phyloP scores from a whole-genome alignment of 331 rosid genomes.

The Spiraea crenata region DNA sequence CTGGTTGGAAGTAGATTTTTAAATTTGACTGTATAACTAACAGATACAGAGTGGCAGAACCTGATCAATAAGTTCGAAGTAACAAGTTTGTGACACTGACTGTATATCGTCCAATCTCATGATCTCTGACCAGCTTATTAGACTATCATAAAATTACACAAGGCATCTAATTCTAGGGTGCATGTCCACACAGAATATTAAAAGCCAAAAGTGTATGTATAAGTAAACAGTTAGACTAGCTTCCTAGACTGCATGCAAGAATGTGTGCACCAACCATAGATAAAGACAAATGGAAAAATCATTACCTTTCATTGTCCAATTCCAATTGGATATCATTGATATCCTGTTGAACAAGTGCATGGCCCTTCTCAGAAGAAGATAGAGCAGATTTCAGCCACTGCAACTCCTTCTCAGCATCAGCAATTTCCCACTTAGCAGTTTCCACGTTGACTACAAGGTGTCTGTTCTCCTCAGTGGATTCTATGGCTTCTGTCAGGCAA shows the following conservation, averaged over 20 bases:
- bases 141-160: not conserved
- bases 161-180: not conserved
- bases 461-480: constrained; percentile 62
- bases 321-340: constrained; percentile 51
- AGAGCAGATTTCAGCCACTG: constrained; percentile 70
- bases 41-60: not conserved
- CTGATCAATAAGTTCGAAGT: not conserved
- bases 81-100: not conserved
- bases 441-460: constrained; percentile 62
- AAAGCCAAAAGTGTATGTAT: not conserved
- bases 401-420: constrained; percentile 87
- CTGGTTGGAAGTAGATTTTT: constrained; percentile 25
- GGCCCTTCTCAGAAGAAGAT: constrained; percentile 78
- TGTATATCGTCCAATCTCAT: not conserved
- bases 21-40: constrained; percentile 7
- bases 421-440: constrained; percentile 71
- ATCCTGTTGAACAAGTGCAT: constrained; percentile 66
- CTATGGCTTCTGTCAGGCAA: constrained; percentile 53
- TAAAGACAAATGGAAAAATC: constrained; percentile 11
- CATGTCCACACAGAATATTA: not conserved
- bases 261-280: not conserved
- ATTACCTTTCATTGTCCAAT: constrained; percentile 73
- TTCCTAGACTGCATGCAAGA: not conserved
- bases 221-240: not conserved
- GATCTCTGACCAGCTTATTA: not conserved